Evolutionary conservation across 768 basidiomycete genomes (phyloP).

Genomic region (Termitomyces sp.): DNA sequence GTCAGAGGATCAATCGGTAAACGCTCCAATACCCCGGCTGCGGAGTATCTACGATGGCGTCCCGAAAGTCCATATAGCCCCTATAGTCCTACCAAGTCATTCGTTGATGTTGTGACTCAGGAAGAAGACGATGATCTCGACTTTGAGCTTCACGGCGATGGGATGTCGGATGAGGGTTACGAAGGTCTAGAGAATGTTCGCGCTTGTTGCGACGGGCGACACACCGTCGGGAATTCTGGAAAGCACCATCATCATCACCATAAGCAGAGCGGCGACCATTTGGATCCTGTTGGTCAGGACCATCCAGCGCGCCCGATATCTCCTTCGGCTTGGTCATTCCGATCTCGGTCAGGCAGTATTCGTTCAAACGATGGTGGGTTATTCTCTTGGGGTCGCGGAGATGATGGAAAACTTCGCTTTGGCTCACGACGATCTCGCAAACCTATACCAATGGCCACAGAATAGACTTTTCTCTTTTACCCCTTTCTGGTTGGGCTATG

Average conservation of each 20-base stretch:
- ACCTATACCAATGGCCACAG: slow-evolving; percentile 26
- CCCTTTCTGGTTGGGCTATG: slow-evolving; percentile 12
- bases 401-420: slow-evolving; percentile 66
- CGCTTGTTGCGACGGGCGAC: slow-evolving; percentile 83
- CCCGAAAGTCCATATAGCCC: slow-evolving; percentile 77
- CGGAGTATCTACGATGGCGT: slow-evolving; percentile 82
- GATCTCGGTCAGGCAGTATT: slow-evolving; percentile 71
- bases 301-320: slow-evolving; percentile 59
- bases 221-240: slow-evolving; percentile 70
- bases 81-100: slow-evolving; percentile 69
- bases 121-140: slow-evolving; percentile 64
- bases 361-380: slow-evolving; percentile 63
- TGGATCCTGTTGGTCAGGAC: slow-evolving; percentile 45
- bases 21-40: slow-evolving; percentile 85
- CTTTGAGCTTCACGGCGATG: slow-evolving; percentile 78
- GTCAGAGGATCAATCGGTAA: slow-evolving; percentile 72
- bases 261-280: slow-evolving; percentile 36
- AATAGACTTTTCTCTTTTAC: slow-evolving; percentile 12
- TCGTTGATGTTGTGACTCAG: slow-evolving; percentile 41
- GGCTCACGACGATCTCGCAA: slow-evolving; percentile 60
- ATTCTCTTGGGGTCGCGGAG: slow-evolving; percentile 62
- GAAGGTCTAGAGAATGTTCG: slow-evolving; percentile 95
- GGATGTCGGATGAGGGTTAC: slow-evolving; percentile 70
- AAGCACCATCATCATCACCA: slow-evolving; percentile 50
- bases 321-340: slow-evolving; percentile 77